These are phyloP conservation scores for Aaosphaeria pasadenensis DNA, from an alignment of 2,329 filamentous ascomycete species.

Conservation along the genomic window DNA sequence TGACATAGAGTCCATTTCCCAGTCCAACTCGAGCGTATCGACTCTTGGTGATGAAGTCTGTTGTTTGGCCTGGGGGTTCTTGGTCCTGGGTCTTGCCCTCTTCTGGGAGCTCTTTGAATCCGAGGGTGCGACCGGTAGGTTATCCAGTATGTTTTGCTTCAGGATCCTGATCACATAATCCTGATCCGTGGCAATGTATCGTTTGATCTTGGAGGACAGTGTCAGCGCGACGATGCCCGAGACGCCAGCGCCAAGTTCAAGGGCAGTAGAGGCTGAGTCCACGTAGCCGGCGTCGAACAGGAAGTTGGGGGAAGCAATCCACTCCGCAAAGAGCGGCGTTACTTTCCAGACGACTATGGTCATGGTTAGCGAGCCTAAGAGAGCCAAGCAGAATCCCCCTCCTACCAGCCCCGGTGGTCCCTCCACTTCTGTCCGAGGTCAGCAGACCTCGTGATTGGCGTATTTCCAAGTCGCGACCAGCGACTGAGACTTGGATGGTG, in stretches of 20 bases:
- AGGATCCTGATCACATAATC: conserved; percentile 75
- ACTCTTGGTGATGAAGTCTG: conserved; percentile 40
- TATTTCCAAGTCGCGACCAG: conserved; percentile 68
- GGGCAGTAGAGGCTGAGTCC: conserved; percentile 53
- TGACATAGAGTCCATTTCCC: conserved; percentile 62
- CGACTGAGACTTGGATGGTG: conserved; percentile 65
- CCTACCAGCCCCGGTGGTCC: conserved; percentile 69
- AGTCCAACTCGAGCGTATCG: conserved; percentile 67
- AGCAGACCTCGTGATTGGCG: conserved; percentile 82
- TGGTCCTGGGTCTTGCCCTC: neutral
- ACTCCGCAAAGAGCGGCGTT: conserved; percentile 76
- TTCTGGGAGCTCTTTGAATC: conserved; percentile 11
- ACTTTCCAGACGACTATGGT: conserved; percentile 81
- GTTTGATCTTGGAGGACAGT: conserved; percentile 58
- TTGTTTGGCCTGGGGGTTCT: neutral
- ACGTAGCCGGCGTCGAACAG: conserved; percentile 60
- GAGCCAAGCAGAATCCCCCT: conserved; percentile 16
- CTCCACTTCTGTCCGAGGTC: conserved; percentile 68
- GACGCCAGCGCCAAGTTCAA: conserved; percentile 88
- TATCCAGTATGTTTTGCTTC: conserved; percentile 71
- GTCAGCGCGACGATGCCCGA: conserved; percentile 74
- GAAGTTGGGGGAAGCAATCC: conserved; percentile 67
- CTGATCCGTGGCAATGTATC: conserved; percentile 84
- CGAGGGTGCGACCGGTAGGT: conserved; percentile 33
- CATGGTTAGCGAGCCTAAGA: conserved; percentile 17